Base-by-base conservation (phyloP, 106 monocot genomes). In the Chionographis japonica region DNA sequence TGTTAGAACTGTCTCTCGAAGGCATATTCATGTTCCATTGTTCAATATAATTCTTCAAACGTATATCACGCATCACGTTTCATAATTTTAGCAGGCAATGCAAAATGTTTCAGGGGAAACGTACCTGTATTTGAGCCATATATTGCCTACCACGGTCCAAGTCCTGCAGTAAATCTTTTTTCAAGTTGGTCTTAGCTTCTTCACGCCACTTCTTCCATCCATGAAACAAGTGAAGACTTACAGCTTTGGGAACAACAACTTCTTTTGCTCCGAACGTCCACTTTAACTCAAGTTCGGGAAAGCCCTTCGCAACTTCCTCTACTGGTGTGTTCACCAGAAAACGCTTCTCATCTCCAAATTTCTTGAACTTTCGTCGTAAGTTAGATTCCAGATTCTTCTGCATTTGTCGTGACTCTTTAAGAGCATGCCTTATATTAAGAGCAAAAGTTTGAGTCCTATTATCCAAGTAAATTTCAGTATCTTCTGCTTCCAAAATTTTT, bases 201-300 rank as follows among this genome's bases (percentile, higher is more conserved):
- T 92, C 88, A 42, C 83, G 83, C 92, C 92, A 92, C 70, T 81
- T 92, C 72, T 88, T 92, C 92, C 92, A 92, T 68, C 92, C 92
- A 85, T 92, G 85, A 73, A 74, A 70, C 62, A 88, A 78, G 53
- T 85, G 85, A 75, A 85, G 61, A 69, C 76, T 75, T 52, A 71
- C 74, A 74, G 92, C 80, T 58, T 79, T 88, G 2, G 92, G 92
- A 58, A 88, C 71, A 74, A 74, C 71, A 61, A 92, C 75, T 71
- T 92, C 92, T 54, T 85, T 92, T 16, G 61, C 15, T 20, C 92
- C 92, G 83, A 92, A 92, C 83, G 76, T 78, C 92, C 92, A 92
- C 71, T 88, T 92, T 42, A 88, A 71, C 62, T 92, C 85, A 58
- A 75, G 80, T 55, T 88, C 88, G 37, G 92, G 92, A 77, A 85